Conservation (phyloP, 2,329 filamentous ascomycete genomes). For the Paracoccidioides lutzii region DNA sequence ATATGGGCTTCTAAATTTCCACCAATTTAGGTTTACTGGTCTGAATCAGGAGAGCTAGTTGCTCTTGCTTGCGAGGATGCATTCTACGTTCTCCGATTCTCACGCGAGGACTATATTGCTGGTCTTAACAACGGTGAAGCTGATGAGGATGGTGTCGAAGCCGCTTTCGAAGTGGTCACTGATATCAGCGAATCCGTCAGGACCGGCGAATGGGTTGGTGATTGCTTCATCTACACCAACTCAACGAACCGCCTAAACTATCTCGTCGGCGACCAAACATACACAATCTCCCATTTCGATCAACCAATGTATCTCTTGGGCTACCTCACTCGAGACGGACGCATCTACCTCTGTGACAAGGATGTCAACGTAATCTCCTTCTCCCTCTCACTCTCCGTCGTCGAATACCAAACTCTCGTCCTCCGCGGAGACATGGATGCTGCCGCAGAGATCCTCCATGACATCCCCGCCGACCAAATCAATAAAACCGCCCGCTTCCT, state of each 20-base stretch:
- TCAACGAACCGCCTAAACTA: constrained; percentile 94
- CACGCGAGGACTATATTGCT: constrained; percentile 73
- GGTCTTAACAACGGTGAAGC: constrained; percentile 70
- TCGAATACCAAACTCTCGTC: constrained; percentile 94
- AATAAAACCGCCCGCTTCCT: constrained; percentile 98
- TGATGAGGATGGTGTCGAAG: constrained; percentile 84
- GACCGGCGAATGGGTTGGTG: constrained; percentile 94
- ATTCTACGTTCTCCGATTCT: constrained; percentile 88
- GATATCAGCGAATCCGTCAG: constrained; percentile 88
- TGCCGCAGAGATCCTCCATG: constrained; percentile 69
- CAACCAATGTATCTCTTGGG: constrained; percentile 88
- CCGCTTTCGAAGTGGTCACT: constrained; percentile 90
- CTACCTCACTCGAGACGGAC: constrained; percentile 89
- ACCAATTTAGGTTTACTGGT: constrained; percentile 73
- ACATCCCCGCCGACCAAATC: constrained; percentile 82
- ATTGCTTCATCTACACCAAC: constrained; percentile 99
- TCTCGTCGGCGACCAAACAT: constrained; percentile 92
- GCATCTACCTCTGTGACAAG: constrained; percentile 91
- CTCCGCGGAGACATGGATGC: constrained; percentile 87
- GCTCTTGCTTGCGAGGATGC: constrained; percentile 87
- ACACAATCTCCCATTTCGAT: constrained; percentile 95
- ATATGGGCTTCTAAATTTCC: constrained; percentile 4
- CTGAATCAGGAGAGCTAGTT: constrained; percentile 86
- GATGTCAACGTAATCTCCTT: constrained; percentile 88
- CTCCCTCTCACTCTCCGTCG: constrained; percentile 74